Percentiles rank a stretch among this genome's conserved stretches.
phyloP scores from a whole-genome alignment of 176 grass and related monocot genomes.

The Aegilops sharonensis region DNA sequence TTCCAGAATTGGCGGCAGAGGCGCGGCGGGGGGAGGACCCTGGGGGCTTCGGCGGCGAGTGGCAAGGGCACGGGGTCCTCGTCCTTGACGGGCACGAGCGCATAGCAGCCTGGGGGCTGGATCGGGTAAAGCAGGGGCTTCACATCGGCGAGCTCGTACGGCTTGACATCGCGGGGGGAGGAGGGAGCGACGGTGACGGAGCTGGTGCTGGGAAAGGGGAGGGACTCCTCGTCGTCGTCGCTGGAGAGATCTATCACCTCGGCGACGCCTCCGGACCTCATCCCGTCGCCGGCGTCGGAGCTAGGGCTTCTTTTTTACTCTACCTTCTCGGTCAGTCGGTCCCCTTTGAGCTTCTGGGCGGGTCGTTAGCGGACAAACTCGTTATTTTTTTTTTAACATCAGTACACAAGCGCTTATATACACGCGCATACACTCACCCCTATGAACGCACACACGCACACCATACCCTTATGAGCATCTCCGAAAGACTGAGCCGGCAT shows the following conservation, averaged over 20 bases:
- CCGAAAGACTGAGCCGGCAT: too few species aligned
- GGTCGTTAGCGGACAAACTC: background rate
- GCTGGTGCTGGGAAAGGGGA: slow-evolving; percentile 3
- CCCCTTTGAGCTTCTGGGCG: background rate
- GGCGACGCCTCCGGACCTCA: slow-evolving; percentile 19
- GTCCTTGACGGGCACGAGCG: slow-evolving; percentile 51
- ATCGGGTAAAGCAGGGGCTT: slow-evolving; percentile 36
- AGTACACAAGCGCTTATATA: too few species aligned
- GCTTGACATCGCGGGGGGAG: slow-evolving; percentile 46
- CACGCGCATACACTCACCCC: too few species aligned
- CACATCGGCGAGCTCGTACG: slow-evolving; percentile 34
- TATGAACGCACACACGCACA: too few species aligned
- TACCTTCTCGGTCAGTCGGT: background rate
- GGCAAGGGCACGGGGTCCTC: slow-evolving; percentile 34
- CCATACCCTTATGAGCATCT: too few species aligned
- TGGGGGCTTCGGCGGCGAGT: slow-evolving; percentile 26
- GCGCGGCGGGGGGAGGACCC: slow-evolving; percentile 35
- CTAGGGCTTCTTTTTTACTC: background rate
- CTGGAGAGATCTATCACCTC: slow-evolving; percentile 79
- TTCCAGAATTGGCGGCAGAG: slow-evolving; percentile 93
- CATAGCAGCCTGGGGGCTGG: slow-evolving; percentile 28
- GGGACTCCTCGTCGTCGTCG: slow-evolving; percentile 38
- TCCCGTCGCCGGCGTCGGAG: slow-evolving; percentile 14
- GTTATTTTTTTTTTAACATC: too few species aligned
- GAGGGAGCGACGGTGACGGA: slow-evolving; percentile 11